Base-by-base conservation (phyloP, 257 asterid species). In the Penstemon newberryi region DNA sequence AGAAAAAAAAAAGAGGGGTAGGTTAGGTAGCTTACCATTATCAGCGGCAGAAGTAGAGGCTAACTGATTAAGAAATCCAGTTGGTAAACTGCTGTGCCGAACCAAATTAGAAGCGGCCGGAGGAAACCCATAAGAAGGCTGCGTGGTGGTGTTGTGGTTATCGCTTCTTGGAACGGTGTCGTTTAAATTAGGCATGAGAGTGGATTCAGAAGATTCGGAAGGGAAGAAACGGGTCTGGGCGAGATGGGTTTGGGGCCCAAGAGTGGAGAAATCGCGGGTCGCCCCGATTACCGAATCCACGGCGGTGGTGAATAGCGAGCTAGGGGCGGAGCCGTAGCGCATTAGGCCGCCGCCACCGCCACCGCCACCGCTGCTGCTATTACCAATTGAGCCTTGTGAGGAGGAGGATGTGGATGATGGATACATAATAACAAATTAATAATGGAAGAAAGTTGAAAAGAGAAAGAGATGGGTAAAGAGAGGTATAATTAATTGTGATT, bases 11-110 rank as follows among this genome's bases (percentile, higher is more conserved):
- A 8, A 41, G 36, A 60, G 46, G 53, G 52, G 47, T 6, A 8
- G 6, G 38, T 18, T 7, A 0, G 4, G 50, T 51, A n/a, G 65
- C 88, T 71, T 68, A 90, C 96, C 95, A 18, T 74, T 80, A 36
- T 75, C 85, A 57, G 75, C 76, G 49, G 77, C 73, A 4, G 83
- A 83, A 42, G 89, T 82, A 45, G 85, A 65, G 7, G 89, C 90
- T 12, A 92, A 81, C 37, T 89, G 92, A 51, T 85, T 84, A 41
- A 84, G 94, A 73, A 92, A 86, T 12, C 92, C 92, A 47, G 96
- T 90, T 0, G 98, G 95, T 5, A 86, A 89, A 75, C 92, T 89
- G 53, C 92, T 84, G 5, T 89, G 96, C 46, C 98, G 82, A 47
- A 83, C 73, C 84, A 89, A 56, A 7, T 86, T 66, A 40, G 92